Evolutionary conservation across 2,329 filamentous ascomycete genomes (phyloP).

Genomic region (Fusarium denticulatum): DNA sequence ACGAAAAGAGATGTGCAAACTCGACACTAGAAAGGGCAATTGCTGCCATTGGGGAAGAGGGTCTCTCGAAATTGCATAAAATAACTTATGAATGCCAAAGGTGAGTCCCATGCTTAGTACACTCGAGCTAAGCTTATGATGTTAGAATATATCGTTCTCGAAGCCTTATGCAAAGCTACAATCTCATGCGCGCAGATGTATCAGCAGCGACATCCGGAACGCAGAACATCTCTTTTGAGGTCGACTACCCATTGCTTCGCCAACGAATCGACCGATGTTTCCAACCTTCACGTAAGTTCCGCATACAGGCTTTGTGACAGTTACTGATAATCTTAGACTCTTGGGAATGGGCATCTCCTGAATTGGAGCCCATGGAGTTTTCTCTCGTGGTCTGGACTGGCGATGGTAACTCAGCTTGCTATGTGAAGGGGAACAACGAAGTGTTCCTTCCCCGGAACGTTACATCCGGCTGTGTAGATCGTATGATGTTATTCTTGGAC

Average conservation of each 20-base stretch:
- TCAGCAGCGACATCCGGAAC: slow-evolving; percentile 10
- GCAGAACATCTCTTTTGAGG: slow-evolving; percentile 20
- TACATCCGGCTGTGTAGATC: slow-evolving; percentile 16
- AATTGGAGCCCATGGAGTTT: slow-evolving; percentile 4
- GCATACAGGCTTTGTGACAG: accelerated
- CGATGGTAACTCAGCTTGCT: slow-evolving; percentile 16
- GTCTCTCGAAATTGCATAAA: neutral
- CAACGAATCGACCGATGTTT: slow-evolving; percentile 16
- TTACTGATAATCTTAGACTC: neutral
- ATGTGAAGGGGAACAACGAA: slow-evolving; percentile 17
- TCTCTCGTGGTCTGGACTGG: slow-evolving; percentile 17
- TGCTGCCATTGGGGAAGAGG: neutral
- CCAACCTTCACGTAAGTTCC: neutral
- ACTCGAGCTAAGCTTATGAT: neutral
- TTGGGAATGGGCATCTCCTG: slow-evolving; percentile 22
- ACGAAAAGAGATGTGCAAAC: too few relatives aligned
- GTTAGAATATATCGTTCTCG: slow-evolving; percentile 19
- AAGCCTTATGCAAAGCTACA: slow-evolving; percentile 30
- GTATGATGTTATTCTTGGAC: too few relatives aligned
- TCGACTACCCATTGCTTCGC: neutral
- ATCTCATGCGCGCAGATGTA: slow-evolving; percentile 6
- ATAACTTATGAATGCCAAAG: neutral
- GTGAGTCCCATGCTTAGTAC: neutral
- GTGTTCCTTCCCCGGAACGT: slow-evolving; percentile 1
- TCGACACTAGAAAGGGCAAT: neutral